Base-by-base conservation (phyloP, 1,139 yeast genomes). In the Pichia cactophila region DNA sequence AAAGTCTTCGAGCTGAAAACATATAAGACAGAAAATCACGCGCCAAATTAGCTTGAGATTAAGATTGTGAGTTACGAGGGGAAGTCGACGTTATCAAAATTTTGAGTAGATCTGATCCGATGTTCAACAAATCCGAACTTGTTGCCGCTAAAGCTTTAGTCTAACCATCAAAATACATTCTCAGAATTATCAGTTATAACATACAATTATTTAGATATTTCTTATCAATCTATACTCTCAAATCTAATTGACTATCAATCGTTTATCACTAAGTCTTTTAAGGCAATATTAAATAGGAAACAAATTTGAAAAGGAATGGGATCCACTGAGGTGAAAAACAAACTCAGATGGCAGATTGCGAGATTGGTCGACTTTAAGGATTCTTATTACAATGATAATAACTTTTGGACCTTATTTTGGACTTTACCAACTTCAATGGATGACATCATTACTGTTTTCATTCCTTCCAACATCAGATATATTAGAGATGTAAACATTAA, bases 301-400 rank as follows among this genome's bases (percentile, higher is more conserved):
- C 35, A 31, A 12, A 6, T 3, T 31, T 31, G 35, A 11, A 31
- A 31, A 36, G 37, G 12, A 33, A 86, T 86, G 95, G 89, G 83
- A 43, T 77, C 83, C 35, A 70, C 82, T 20, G 94, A 86, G 52
- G 86, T 90, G 28, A 83, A 75, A 58, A 68, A 78, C 36, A 70
- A 73, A 50, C 77, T 79, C 62, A 81, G 78, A 63, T 75, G 75
- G 58, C 87, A 81, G 57, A 75, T 88, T 56, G 74, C 77, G 61
- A 72, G 74, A 56, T 72, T 88, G 37, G 81, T 84, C 12, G 89
- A 83, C 51, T 75, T 77, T 9, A 61, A 71, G 40, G 59, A 53
- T 51, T 63, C 75, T 26, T 72, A 83, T 20, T 68, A 78, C 1
- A 60, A 63, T 1, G 65, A 68, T 33, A 80, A 80, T 53, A 59